Base-by-base conservation (phyloP, 495 filamentous ascomycete genomes). In the Delitschia confertaspora region DNA sequence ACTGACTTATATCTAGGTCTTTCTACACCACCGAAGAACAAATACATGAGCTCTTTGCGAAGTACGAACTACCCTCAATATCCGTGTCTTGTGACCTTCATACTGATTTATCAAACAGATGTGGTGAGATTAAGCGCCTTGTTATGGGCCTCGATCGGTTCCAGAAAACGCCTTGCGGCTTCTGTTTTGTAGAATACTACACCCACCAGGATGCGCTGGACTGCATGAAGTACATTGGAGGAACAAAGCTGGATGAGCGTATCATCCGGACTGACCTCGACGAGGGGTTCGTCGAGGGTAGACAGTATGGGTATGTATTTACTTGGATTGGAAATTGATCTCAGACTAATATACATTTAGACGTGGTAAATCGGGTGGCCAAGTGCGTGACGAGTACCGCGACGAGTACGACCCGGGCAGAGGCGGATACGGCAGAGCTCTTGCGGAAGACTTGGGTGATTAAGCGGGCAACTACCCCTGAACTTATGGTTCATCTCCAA, bases 1-100 rank as follows among this genome's bases (percentile, higher is more conserved):
- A n/a, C 20, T 22, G 14, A 18, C 23, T 16, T 16, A 11, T 38
- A 38, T 37, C 68, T 75, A 95, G 88, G 46, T 98, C 91, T n/a
- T 98, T 98, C 67, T 98, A 95, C 71, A 98, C 91, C 8, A 98
- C 91, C 32, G 91, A 98, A 62, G 91, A 98, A 68, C 91, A 98
- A 60, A 94, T 98, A 42, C 89, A 96, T 59, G 93, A 95, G 62
- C 80, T 96, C 8, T 96, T 96, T 61, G 73, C 84, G 10, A 96
- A 96, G 75, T 80, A 44, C 49, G 72, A 13, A 26, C 38, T 45
- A 11, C 23, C 21, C 22, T 14, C 23, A 29, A 22, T 6, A 19
- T 10, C 18, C 13, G 9, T 11, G 3, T 19, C 25, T 14, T 19
- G 13, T 10, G 41, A 16, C 35, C 45, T 17, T 36, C 21, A 1